phyloP scores from a whole-genome alignment of 1,139 yeast species.

The Torulaspora globosa region DNA sequence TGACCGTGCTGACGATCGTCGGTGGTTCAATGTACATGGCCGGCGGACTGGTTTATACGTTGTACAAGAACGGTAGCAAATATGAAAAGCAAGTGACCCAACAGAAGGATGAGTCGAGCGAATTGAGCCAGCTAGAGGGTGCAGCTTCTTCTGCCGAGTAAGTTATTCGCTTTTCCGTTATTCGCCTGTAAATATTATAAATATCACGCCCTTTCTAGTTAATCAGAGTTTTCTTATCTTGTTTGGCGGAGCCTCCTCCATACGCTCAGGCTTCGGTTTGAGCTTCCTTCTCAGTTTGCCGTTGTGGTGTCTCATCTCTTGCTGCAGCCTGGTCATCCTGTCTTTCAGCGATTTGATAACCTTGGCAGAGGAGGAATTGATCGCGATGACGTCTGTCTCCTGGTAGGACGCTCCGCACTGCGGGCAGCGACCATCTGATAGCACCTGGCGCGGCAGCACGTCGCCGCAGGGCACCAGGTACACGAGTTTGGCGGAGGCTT shows the following conservation, averaged over 20 bases:
- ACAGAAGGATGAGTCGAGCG: slow-evolving; percentile 31
- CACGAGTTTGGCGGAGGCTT: slow-evolving; percentile 40
- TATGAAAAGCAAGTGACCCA: slow-evolving; percentile 43
- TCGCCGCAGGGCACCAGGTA: slow-evolving; percentile 56
- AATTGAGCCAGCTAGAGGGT: slow-evolving; percentile 13
- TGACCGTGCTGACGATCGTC: slow-evolving; percentile 70
- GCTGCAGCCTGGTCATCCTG: slow-evolving; percentile 39
- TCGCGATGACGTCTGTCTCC: slow-evolving; percentile 38
- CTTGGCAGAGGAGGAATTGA: slow-evolving; percentile 38
- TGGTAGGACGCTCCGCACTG: slow-evolving; percentile 39
- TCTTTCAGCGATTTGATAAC: slow-evolving; percentile 34
- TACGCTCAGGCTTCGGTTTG: slow-evolving; percentile 29
- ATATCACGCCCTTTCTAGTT: slow-evolving; percentile 6
- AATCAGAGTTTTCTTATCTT: slow-evolving; percentile 1
- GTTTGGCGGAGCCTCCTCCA: neutral
- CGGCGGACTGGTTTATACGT: slow-evolving; percentile 59
- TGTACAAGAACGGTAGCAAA: slow-evolving; percentile 54
- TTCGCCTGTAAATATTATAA: slow-evolving; percentile 7
- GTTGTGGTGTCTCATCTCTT: slow-evolving; percentile 46
- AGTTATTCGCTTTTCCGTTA: neutral
- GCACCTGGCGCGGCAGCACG: slow-evolving; percentile 42
- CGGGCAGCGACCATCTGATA: slow-evolving; percentile 39
- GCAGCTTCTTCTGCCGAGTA: slow-evolving; percentile 19
- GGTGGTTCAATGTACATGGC: slow-evolving; percentile 62
- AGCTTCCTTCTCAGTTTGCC: slow-evolving; percentile 40